Percentiles rank a stretch among this genome's conserved stretches.
Evolutionary conservation across 139 green algal genomes (phyloP).

Genomic region (Pedinophyceae sp.): DNA sequence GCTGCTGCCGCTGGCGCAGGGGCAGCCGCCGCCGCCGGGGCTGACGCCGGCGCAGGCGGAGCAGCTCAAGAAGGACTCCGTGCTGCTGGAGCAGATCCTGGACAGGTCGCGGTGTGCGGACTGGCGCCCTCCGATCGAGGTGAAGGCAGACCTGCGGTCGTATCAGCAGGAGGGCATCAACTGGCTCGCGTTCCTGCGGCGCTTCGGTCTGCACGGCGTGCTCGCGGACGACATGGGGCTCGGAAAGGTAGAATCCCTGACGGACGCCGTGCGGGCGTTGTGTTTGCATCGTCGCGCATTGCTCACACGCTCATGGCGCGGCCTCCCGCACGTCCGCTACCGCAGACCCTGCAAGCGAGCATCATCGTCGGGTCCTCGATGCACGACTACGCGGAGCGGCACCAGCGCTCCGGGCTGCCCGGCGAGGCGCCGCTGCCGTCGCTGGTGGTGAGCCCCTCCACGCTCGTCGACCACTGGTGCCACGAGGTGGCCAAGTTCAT

Average conservation of each 20-base stretch:
- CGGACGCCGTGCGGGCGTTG: neutral
- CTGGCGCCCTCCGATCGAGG: neutral
- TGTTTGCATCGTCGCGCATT: slow-evolving; percentile 19
- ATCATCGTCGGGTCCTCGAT: slow-evolving; percentile 47
- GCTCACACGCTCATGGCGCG: slow-evolving; percentile 74
- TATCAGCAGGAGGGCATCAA: slow-evolving; percentile 93
- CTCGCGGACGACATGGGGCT: slow-evolving; percentile 92
- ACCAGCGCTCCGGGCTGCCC: too few relatives aligned
- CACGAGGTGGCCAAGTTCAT: slow-evolving; percentile 52
- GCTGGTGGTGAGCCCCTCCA: slow-evolving; percentile 84
- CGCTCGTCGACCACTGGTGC: slow-evolving; percentile 86
- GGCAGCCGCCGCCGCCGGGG: slow-evolving; percentile 30
- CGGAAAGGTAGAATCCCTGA: slow-evolving; percentile 11
- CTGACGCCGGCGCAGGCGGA: slow-evolving; percentile 22
- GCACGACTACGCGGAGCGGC: slow-evolving; percentile 6
- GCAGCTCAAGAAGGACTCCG: slow-evolving; percentile 36
- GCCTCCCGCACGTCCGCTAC: too few relatives aligned
- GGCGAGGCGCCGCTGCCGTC: slow-evolving; percentile 30
- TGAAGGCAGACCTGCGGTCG: slow-evolving; percentile 35
- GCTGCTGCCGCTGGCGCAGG: slow-evolving; percentile 72
- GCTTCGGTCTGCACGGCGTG: slow-evolving; percentile 83
- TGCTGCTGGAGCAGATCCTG: slow-evolving; percentile 77
- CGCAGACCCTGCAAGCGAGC: slow-evolving; percentile 42
- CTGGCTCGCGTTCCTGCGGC: slow-evolving; percentile 91
- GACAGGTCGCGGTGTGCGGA: slow-evolving; percentile 60